Evolutionary conservation across 257 asterid genomes (phyloP), one percentile per base, ranked within the genome.

Genomic region (Prunella vulgaris): DNA sequence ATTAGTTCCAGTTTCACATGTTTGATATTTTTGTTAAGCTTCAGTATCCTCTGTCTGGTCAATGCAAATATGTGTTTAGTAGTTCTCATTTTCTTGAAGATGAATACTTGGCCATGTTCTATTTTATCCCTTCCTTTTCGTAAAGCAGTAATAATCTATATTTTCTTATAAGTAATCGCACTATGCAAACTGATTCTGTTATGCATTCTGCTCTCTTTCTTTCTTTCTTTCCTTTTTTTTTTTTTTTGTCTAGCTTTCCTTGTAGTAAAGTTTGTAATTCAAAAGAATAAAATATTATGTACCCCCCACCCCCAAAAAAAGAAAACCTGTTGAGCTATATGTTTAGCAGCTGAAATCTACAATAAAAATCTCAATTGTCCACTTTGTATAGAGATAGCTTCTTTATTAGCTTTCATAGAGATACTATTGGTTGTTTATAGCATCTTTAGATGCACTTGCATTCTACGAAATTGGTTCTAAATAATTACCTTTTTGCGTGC

Each of bases 401-500:
- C 42, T 20, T 64, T 21, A 22, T 20, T 56, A 28, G 2, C 14
- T 35, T 24, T 62, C 53, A 25, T 25, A 22, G 21, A 52, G 63
- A 6, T 58, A 37, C 38, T 64, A 48, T 22, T 35, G 46, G n/a
- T 48, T n/a, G 12, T 44, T 74, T 32, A 18, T 53, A 20, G 37
- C 46, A 38, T 40, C 49, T n/a, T 10, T 46, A 7, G 27, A 30
- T 35, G 17, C 5, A 40, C 27, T 10, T 42, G 30, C 7, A 13
- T 52, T 62, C 27, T 60, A 35, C 58, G 62, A 24, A 15, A 61
- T 38, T 66, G 75, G 44, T 59, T 71, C 28, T 48, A 8, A 38
- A 51, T 66, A 15, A 37, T 24, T 75, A 51, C 44, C 33, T 63
- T 32, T 72, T 71, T 56, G 3, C 60, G 66, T 88, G 65, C 76